Evolutionary conservation across 345 rosid species (phyloP).

Genomic region (Brassica juncea): DNA sequence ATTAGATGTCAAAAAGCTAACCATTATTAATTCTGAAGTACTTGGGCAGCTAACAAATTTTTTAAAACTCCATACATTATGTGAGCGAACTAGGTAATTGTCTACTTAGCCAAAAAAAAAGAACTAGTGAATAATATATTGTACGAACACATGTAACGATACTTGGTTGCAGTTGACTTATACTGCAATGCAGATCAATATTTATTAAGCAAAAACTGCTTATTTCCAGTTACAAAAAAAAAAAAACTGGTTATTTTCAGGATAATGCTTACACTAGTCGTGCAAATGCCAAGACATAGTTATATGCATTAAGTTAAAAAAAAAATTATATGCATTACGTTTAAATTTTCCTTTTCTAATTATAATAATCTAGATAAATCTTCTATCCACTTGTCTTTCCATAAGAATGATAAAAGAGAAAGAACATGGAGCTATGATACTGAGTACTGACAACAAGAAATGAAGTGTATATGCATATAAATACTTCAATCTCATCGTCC

Average conservation of each 20-base stretch:
- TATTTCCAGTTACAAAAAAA: not conserved
- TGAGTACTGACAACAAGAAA: slow-evolving; percentile 27
- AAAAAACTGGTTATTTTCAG: not conserved
- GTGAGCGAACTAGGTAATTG: not conserved
- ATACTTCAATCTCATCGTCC: slow-evolving; percentile 19
- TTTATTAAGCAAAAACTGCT: not conserved
- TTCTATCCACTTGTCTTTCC: slow-evolving; percentile 21
- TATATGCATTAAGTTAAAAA: not conserved
- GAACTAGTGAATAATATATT: not conserved
- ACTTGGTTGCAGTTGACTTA: not conserved
- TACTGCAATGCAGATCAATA: not conserved
- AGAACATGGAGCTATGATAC: slow-evolving; percentile 40
- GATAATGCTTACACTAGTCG: slow-evolving; percentile 17
- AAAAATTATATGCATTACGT: not conserved
- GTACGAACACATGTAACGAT: not conserved
- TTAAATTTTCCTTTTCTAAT: no score
- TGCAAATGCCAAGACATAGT: slow-evolving; percentile 19
- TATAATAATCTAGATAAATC: not conserved
- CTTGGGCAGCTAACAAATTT: not conserved
- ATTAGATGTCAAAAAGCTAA: not conserved
- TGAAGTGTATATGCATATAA: not conserved
- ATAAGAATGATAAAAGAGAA: slow-evolving; percentile 30
- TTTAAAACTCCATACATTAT: not conserved
- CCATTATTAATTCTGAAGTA: not conserved
- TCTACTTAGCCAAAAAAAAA: not conserved